phyloP scores from a whole-genome alignment of 2,329 filamentous ascomycete species.

The Colletotrichum orbiculare region DNA sequence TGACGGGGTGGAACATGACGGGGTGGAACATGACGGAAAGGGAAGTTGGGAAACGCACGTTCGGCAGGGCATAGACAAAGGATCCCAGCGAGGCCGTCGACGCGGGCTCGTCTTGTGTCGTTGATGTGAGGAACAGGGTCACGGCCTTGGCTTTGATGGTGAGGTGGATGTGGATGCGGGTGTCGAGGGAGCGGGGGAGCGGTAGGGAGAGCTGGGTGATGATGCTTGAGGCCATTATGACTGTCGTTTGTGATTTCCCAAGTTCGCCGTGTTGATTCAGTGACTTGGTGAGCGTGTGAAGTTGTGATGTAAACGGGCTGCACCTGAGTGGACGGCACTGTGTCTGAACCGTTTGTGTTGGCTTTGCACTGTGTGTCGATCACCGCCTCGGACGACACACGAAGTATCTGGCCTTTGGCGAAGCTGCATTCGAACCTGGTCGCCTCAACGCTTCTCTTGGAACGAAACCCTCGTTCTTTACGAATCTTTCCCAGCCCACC shows the following conservation, averaged over 20 bases:
- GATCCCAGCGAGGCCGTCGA: slow-evolving; percentile 76
- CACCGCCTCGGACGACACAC: neutral
- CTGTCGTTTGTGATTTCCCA: neutral
- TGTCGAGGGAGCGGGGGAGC: slow-evolving; percentile 69
- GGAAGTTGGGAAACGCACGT: slow-evolving; percentile 65
- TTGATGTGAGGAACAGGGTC: slow-evolving; percentile 71
- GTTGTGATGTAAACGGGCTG: slow-evolving; percentile 24
- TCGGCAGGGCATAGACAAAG: slow-evolving; percentile 92
- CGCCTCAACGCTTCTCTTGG: too few species aligned
- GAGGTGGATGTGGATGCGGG: slow-evolving; percentile 70
- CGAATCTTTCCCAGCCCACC: too few species aligned
- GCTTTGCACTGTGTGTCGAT: slow-evolving; percentile 1
- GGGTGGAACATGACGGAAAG: neutral
- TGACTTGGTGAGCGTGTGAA: slow-evolving; percentile 1
- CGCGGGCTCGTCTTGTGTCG: slow-evolving; percentile 62
- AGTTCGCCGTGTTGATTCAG: neutral
- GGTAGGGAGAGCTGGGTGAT: slow-evolving; percentile 65
- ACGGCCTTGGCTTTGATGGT: slow-evolving; percentile 68
- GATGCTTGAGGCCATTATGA: slow-evolving; percentile 35
- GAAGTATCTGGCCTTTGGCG: too few species aligned
- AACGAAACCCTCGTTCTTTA: too few species aligned
- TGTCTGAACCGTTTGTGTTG: neutral
- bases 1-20: neutral
- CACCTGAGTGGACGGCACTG: slow-evolving; percentile 4
- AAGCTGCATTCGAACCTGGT: too few species aligned